Evolutionary conservation across 495 filamentous ascomycete genomes (phyloP).

Genomic region (Podospora bellae-mahoneyi): DNA sequence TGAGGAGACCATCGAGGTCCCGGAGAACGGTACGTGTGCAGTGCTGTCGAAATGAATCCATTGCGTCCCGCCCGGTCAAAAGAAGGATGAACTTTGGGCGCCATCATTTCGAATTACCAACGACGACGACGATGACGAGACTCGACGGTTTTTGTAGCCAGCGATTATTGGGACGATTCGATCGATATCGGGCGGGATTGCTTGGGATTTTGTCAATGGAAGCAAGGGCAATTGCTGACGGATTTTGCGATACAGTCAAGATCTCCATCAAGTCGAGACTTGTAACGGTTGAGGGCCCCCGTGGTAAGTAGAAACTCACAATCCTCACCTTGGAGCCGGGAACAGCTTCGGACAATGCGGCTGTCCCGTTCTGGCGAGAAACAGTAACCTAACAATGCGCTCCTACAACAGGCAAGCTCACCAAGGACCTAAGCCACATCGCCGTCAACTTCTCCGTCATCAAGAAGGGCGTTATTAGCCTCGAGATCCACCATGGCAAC

Average conservation of each 20-base stretch:
- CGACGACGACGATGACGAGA: slow-evolving; percentile 7
- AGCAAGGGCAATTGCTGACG: slow-evolving; percentile 37
- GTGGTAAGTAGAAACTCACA: slow-evolving; percentile 52
- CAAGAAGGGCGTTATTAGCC: slow-evolving; percentile 76
- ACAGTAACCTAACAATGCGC: slow-evolving; percentile 3
- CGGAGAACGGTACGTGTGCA: slow-evolving; percentile 82
- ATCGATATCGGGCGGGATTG: not conserved
- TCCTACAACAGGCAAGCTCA: slow-evolving; percentile 69
- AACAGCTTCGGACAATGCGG: not conserved
- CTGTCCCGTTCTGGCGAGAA: not conserved
- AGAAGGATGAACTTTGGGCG: slow-evolving; percentile 14
- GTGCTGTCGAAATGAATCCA: slow-evolving; percentile 15
- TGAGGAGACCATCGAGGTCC: slow-evolving; percentile 87
- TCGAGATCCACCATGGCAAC: slow-evolving; percentile 94
- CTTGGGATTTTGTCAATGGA: slow-evolving; percentile 12
- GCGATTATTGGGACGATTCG: not conserved
- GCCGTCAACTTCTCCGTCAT: slow-evolving; percentile 90
- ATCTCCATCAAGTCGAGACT: slow-evolving; percentile 91
- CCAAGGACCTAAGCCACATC: slow-evolving; percentile 92
- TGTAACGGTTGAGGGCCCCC: slow-evolving; percentile 93
- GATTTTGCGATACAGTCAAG: slow-evolving; percentile 65
- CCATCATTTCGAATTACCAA: slow-evolving; percentile 14
- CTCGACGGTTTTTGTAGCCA: not conserved
- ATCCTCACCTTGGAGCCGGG: not conserved
- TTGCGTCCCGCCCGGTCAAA: slow-evolving; percentile 14